Evolutionary conservation across 768 basidiomycete genomes (phyloP).

Genomic region (Candolleomyces aberdarensis): DNA sequence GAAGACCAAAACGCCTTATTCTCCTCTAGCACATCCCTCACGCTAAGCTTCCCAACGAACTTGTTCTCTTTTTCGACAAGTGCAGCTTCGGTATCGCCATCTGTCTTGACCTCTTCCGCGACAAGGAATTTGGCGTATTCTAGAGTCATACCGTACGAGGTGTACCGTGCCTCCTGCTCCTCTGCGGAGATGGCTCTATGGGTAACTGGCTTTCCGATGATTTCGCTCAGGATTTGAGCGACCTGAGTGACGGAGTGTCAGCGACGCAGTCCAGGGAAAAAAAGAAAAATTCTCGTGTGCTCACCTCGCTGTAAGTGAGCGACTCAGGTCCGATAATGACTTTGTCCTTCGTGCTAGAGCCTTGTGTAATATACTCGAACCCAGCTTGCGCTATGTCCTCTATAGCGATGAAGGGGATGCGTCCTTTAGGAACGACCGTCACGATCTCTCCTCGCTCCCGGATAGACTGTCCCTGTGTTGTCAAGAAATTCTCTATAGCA

Average conservation of each 20-base stretch:
- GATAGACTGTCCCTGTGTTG: neutral
- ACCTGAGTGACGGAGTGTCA: slow-evolving; percentile 8
- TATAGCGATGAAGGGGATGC: slow-evolving; percentile 21
- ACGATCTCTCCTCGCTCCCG: slow-evolving; percentile 11
- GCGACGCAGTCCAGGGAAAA: neutral
- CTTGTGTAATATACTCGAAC: slow-evolving; percentile 19
- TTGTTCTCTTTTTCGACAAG: too few species aligned
- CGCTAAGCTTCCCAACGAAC: too few species aligned
- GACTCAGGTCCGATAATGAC: slow-evolving; percentile 27
- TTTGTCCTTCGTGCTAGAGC: slow-evolving; percentile 8
- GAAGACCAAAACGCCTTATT: too few species aligned
- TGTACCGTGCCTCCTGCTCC: slow-evolving; percentile 11
- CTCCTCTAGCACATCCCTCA: too few species aligned
- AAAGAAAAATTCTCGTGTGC: neutral
- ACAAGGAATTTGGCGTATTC: too few species aligned
- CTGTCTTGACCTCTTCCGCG: too few species aligned
- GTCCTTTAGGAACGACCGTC: slow-evolving; percentile 24
- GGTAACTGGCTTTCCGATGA: slow-evolving; percentile 19
- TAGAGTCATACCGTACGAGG: too few species aligned
- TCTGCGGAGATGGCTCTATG: slow-evolving; percentile 13
- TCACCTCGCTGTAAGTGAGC: slow-evolving; percentile 23
- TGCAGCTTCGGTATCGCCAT: too few species aligned
- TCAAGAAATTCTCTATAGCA: neutral
- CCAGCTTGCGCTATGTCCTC: slow-evolving; percentile 26
- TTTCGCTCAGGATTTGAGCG: slow-evolving; percentile 15